phyloP scores from a whole-genome alignment of 306 rosid genomes.

The Citrullus amarus region DNA sequence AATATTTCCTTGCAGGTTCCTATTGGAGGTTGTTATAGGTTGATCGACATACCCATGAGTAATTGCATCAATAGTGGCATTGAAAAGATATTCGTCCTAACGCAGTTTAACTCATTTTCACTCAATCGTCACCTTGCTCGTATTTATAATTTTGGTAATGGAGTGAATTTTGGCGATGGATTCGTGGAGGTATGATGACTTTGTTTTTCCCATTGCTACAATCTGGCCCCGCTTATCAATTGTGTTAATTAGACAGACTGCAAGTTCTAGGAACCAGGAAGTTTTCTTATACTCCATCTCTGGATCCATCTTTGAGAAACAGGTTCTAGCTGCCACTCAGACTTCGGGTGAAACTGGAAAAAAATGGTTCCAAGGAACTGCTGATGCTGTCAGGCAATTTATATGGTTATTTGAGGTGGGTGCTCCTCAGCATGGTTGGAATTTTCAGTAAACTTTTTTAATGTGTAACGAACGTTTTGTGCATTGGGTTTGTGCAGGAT shows the following conservation, averaged over 20 bases:
- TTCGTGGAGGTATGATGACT: conserved; percentile 63
- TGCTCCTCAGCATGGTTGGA: not conserved
- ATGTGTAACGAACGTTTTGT: not conserved
- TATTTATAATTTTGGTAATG: conserved; percentile 61
- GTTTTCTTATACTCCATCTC: not conserved
- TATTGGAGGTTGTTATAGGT: conserved; percentile 82
- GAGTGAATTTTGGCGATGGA: conserved; percentile 71
- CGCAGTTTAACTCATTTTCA: conserved; percentile 80
- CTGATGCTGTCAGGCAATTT: conserved; percentile 94
- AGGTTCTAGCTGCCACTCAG: conserved; percentile 98
- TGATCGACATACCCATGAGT: conserved; percentile 92
- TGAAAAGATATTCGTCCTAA: conserved; percentile 65
- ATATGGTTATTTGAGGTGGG: conserved; percentile 88
- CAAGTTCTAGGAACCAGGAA: not conserved
- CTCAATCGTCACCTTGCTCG: conserved; percentile 87
- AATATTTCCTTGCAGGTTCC: conserved; percentile 56
- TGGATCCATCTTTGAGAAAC: not conserved
- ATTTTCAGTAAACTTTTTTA: not conserved
- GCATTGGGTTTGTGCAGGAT: conserved; percentile 34
- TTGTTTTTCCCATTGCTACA: not conserved
- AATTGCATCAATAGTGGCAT: conserved; percentile 90
- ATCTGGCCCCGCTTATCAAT: not conserved
- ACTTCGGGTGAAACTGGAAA: conserved; percentile 83
- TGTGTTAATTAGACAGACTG: not conserved
- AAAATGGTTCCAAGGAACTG: conserved; percentile 92